phyloP scores from a whole-genome alignment of 139 green algal species.

The Tetradesmus lagerheimii region DNA sequence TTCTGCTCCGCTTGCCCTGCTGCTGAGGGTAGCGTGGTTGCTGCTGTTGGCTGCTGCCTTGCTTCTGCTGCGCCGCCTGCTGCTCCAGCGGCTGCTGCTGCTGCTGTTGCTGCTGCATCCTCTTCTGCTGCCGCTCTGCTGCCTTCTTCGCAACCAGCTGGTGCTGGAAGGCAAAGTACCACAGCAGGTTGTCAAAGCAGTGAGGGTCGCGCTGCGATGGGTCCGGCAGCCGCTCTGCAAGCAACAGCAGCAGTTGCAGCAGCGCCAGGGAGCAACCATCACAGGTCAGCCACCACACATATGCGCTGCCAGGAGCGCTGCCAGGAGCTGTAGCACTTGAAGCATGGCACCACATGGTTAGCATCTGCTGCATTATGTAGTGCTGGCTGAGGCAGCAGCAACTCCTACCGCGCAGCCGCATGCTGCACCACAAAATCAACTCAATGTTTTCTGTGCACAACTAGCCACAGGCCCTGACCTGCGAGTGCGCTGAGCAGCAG shows the following conservation, averaged over 20 bases:
- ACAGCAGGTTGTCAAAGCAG: slow-evolving; percentile 60
- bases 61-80: not conserved
- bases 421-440: no score
- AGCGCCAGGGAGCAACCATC: not conserved
- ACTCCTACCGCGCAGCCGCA: no score
- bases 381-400: no score
- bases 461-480: slow-evolving; percentile 7
- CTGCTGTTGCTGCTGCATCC: not conserved
- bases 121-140: slow-evolving; percentile 33
- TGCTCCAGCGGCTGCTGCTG: not conserved
- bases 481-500: slow-evolving; percentile 56
- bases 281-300: not conserved
- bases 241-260: not conserved
- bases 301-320: no score
- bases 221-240: not conserved
- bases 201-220: slow-evolving; percentile 32
- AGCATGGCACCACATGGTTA: no score
- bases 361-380: no score
- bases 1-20: not conserved
- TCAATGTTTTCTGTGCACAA: no score
- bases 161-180: slow-evolving; percentile 62
- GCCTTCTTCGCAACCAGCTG: slow-evolving; percentile 43
- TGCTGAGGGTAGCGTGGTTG: not conserved
- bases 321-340: no score
- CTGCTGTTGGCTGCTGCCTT: not conserved